A percentile compares a stretch with the other conserved stretches of the same genome.
Conservation (phyloP, 2,329 filamentous ascomycete genomes). For the Penicillium sp. region DNA sequence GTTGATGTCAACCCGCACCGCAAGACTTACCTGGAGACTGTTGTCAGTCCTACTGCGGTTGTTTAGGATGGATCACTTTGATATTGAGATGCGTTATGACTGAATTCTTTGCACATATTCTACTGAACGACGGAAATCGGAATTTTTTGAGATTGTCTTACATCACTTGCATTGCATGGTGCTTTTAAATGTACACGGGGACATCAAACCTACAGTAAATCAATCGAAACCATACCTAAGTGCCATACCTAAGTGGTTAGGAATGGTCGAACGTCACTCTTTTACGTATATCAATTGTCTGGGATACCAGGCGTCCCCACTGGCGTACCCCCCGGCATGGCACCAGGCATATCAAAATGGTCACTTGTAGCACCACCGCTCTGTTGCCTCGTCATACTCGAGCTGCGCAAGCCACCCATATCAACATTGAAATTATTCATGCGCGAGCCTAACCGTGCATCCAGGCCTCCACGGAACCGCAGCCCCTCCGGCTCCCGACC, state of each 20-base stretch:
- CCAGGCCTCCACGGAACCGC: constrained; percentile 33
- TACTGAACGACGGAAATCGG: neutral
- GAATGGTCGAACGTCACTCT: neutral
- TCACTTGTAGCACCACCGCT: constrained; percentile 33
- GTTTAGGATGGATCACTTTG: constrained; percentile 17
- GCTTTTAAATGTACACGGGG: neutral
- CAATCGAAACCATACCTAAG: neutral
- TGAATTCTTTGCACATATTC: constrained; percentile 6
- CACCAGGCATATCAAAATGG: constrained; percentile 42
- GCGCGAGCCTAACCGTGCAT: constrained; percentile 31
- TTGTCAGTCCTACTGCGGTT: constrained; percentile 27
- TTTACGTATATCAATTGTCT: neutral
- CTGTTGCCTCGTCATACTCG: constrained; percentile 35
- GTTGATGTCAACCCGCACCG: constrained; percentile 78
- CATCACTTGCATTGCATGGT: neutral
- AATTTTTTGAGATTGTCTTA: neutral
- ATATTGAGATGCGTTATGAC: constrained; percentile 12
- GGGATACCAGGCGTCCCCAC: constrained; percentile 6
- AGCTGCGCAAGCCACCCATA: constrained; percentile 32
- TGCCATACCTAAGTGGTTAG: neutral
- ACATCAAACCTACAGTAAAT: neutral
- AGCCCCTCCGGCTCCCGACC: constrained; percentile 34
- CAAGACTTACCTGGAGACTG: constrained; percentile 67
- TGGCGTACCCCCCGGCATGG: constrained; percentile 30
- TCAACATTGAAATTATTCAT: constrained; percentile 39